Evolutionary conservation across 805 yeast species (phyloP), one percentile per base, ranked within the genome.

Genomic region (Candida xyloterini): DNA sequence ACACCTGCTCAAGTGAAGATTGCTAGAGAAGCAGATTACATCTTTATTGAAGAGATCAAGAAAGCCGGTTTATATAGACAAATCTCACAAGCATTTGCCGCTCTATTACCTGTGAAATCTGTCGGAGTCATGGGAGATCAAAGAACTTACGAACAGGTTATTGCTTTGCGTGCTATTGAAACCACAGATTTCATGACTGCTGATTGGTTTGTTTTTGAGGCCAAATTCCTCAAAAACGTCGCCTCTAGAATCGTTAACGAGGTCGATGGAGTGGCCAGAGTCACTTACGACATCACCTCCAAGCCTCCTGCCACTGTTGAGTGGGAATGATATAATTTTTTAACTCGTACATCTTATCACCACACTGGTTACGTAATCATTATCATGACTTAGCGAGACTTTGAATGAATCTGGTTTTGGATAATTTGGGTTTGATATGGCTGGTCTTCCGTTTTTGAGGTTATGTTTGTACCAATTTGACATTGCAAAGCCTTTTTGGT

Each of bases 121-220:
- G 99, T 93, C 42, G 99, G 99, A 73, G 99, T 93, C 51, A 87
- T 88, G 96, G 99, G 99, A 62, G 99, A 93, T 69, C 95, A 93
- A 75, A 84, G 99, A 74, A 88, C 97, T 45, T 93, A 93, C 64
- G 99, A 93, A 67, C 99, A 93, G 73, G 99, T 93, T 48, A 93
- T 93, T 72, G 99, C 99, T 34, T 78, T 93, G 63, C 84, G 99
- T 71, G 99, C 99, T 53, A 88, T 93, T 57, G 97, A 90, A 73
- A 93, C 99, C 40, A 78, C 81, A 47, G 99, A 93, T 71, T 93
- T 93, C 78, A 93, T 93, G 99, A 93, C 99, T 57, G 99, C 99
- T 48, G 99, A 93, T 69, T 93, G 99, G 99, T 93, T 70, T 66
- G 85, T 84, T 51, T 93, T 93, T 62, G 97, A 90, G 56, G 91